Percentiles rank a stretch among this genome's conserved stretches.
phyloP scores from a whole-genome alignment of 2,329 filamentous ascomycete genomes.

The Saccharata proteae region DNA sequence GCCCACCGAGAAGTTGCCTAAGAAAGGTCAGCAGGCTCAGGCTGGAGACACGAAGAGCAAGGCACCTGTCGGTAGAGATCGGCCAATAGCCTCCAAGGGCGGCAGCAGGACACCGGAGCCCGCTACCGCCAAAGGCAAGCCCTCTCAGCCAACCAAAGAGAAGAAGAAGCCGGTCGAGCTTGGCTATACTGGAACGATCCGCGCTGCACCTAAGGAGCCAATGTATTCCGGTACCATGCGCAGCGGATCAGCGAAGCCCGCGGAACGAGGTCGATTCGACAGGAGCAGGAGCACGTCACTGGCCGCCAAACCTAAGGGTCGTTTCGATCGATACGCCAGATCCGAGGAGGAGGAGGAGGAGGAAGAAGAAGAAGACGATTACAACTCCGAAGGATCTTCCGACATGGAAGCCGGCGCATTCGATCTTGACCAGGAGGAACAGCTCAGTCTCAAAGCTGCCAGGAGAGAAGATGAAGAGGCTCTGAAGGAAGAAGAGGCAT shows the following conservation, averaged over 20 bases:
- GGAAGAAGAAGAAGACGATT: constrained; percentile 49
- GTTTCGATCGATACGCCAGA: constrained; percentile 12
- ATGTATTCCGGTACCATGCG: constrained; percentile 25
- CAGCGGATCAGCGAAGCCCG: constrained; percentile 13
- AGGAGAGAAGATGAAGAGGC: constrained; percentile 56
- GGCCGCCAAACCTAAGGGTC: constrained; percentile 20
- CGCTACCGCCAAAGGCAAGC: constrained; percentile 13
- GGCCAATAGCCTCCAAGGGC: constrained; percentile 6
- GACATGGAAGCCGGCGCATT: constrained; percentile 70
- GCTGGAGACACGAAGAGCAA: constrained; percentile 35
- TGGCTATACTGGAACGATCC: constrained; percentile 38
- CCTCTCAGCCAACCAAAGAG: constrained; percentile 15
- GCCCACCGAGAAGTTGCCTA: constrained; percentile 51
- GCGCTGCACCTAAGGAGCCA: constrained; percentile 22
- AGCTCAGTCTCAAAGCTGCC: constrained; percentile 47
- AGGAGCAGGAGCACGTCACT: constrained; percentile 13
- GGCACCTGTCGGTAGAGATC: constrained; percentile 17
- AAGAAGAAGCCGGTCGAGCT: constrained; percentile 27
- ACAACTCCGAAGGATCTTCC: constrained; percentile 54
- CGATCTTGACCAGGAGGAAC: constrained; percentile 63
- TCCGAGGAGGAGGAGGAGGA: constrained; percentile 29
- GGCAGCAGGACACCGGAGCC: constrained; percentile 11
- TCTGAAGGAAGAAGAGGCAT: constrained; percentile 47
- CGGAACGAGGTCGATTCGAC: constrained; percentile 11
- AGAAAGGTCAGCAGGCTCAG: constrained; percentile 41